These are phyloP conservation scores for Capronia americana DNA, from an alignment of 2,329 filamentous ascomycete genomes.

Conservation along the genomic window DNA sequence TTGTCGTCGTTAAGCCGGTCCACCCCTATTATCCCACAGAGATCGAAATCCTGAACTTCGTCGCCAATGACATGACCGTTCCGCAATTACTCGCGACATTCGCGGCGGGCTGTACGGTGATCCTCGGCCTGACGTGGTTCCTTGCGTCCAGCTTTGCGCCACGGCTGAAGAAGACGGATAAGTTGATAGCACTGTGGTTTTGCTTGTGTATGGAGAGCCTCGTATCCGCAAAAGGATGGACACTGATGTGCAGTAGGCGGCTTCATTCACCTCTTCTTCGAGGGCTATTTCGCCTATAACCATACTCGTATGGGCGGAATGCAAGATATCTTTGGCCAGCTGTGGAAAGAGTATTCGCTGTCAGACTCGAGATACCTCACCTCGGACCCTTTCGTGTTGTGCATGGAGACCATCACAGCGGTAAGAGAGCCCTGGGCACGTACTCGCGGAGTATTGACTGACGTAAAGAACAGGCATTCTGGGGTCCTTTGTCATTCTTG, in stretches of 20 bases:
- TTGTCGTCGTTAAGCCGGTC: slow-evolving; percentile 32
- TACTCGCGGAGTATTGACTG: slow-evolving; percentile 5
- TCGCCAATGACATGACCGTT: slow-evolving; percentile 69
- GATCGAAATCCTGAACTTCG: slow-evolving; percentile 66
- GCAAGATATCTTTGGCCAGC: slow-evolving; percentile 77
- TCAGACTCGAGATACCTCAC: slow-evolving; percentile 88
- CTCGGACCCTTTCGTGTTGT: slow-evolving; percentile 82
- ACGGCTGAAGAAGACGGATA: slow-evolving; percentile 60
- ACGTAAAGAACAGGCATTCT: slow-evolving; percentile 54
- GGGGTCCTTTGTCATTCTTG: slow-evolving; percentile 67
- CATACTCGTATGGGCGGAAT: slow-evolving; percentile 69
- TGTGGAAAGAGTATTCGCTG: slow-evolving; percentile 92
- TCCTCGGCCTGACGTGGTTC: slow-evolving; percentile 64
- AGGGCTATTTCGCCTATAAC: slow-evolving; percentile 81
- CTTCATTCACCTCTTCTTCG: slow-evolving; percentile 77
- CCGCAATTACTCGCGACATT: slow-evolving; percentile 67
- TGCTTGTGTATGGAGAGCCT: slow-evolving; percentile 65
- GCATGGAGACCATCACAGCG: slow-evolving; percentile 81
- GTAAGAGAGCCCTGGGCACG: slow-evolving; percentile 52
- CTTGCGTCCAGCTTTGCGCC: slow-evolving; percentile 62
- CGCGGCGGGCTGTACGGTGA: slow-evolving; percentile 59
- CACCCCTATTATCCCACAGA: slow-evolving; percentile 77
- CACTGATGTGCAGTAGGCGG: slow-evolving; percentile 46
- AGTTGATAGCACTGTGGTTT: slow-evolving; percentile 74
- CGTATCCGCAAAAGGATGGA: background rate